phyloP scores from a whole-genome alignment of 352 stramenopile genomes.

The Globisporangium cystogenes region DNA sequence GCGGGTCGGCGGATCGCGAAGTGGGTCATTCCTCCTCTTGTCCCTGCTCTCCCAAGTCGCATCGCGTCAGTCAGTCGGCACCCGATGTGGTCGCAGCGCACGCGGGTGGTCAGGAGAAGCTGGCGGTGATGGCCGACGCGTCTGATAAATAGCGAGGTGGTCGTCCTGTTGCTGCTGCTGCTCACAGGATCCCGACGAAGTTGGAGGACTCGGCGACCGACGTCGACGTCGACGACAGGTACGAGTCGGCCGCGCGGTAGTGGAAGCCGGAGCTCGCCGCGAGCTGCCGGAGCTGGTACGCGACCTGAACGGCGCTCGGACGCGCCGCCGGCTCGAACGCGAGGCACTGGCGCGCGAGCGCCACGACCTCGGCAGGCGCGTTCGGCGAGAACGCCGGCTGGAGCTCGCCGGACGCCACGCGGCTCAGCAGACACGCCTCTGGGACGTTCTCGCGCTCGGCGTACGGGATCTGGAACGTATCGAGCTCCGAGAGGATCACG shows the following conservation, averaged over 20 bases:
- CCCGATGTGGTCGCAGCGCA: not conserved
- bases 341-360: slow-evolving; percentile 33
- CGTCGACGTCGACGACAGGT: slow-evolving; percentile 3
- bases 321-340: slow-evolving; percentile 21
- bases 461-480: slow-evolving; percentile 47
- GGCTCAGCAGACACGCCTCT: slow-evolving; percentile 36
- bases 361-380: slow-evolving; percentile 19
- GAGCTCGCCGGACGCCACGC: slow-evolving; percentile 22
- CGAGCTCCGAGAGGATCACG: slow-evolving; percentile 50
- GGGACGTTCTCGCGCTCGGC: slow-evolving; percentile 20
- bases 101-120: not conserved
- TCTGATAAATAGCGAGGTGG: slow-evolving; percentile 1
- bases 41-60: not conserved
- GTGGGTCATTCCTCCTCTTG: not conserved
- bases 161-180: no score
- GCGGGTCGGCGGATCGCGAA: not conserved
- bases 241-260: not conserved
- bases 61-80: not conserved
- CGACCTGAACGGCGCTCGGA: slow-evolving; percentile 30
- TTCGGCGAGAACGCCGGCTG: slow-evolving; percentile 18
- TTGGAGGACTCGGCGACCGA: slow-evolving; percentile 1
- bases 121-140: not conserved
- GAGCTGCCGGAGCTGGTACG: slow-evolving; percentile 28
- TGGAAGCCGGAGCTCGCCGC: not conserved
- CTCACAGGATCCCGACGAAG: slow-evolving; percentile 5